phyloP scores from a whole-genome alignment of 306 rosid species.

The Lathyrus tuberosus region DNA sequence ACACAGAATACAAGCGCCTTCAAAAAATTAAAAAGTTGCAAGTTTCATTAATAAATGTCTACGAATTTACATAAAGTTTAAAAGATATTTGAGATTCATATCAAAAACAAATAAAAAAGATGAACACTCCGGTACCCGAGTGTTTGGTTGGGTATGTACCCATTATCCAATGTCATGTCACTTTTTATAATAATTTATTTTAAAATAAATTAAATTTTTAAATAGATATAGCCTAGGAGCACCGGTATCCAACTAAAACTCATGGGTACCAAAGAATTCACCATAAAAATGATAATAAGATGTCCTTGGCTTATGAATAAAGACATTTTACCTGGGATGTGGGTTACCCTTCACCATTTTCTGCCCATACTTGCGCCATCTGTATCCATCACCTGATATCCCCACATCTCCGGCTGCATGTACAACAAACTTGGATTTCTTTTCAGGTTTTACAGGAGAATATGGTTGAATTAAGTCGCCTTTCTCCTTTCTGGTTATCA shows the following conservation, averaged over 20 bases:
- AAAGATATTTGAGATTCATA: slow-evolving; percentile 11
- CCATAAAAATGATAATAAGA: neutral
- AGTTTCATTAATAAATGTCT: neutral
- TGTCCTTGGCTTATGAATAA: slow-evolving; percentile 12
- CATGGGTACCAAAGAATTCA: neutral
- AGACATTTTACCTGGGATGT: slow-evolving; percentile 75
- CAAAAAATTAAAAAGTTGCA: neutral
- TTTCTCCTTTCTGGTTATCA: slow-evolving; percentile 79
- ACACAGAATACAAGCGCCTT: neutral
- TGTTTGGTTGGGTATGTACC: too few relatives aligned
- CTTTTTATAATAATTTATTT: too few relatives aligned
- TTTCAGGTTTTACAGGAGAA: slow-evolving; percentile 58
- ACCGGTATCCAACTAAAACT: too few relatives aligned
- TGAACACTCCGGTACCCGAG: too few relatives aligned
- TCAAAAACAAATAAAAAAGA: slow-evolving; percentile 11
- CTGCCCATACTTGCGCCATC: slow-evolving; percentile 99
- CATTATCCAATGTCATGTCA: too few relatives aligned
- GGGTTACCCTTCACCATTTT: slow-evolving; percentile 98
- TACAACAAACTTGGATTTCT: slow-evolving; percentile 80
- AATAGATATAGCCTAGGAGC: too few relatives aligned
- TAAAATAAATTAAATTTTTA: too few relatives aligned
- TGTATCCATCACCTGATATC: slow-evolving; percentile 90
- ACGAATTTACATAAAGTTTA: slow-evolving; percentile 5
- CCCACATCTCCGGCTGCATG: slow-evolving; percentile 96
- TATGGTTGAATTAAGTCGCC: slow-evolving; percentile 49